Evolutionary conservation across 495 filamentous ascomycete genomes (phyloP), one percentile per base, ranked within the genome.

Genomic region (Amorphotheca resinae): DNA sequence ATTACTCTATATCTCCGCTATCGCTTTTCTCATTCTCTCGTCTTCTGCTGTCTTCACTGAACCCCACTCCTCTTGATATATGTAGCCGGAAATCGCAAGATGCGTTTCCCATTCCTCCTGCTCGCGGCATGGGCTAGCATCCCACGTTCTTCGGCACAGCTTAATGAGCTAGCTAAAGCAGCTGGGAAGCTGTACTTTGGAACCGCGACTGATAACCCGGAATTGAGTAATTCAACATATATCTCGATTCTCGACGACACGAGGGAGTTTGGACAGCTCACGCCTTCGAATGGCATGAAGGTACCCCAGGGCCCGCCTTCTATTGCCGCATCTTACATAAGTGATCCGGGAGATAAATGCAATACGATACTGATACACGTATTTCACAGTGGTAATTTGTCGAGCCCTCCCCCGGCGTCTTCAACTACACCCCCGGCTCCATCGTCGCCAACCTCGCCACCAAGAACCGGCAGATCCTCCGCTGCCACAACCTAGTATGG

Each of bases 401-500:
- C 33, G 68, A 76, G 46, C 69, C 71, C n/a, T 30, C 42, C 12
- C 35, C 21, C 15, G 64, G 64, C 30, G 47, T 51, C 21, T 82
- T 80, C 61, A 66, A 53, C 35, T 79, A 60, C 50, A 50, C 51
- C 14, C 52, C 53, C 0, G 74, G 70, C 12, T 71, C 77, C 44
- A 61, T 60, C 41, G 60, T 77, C 49, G 60, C 68, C 15, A 51
- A 64, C 38, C 53, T 71, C 22, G 73, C 77, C 2, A 57, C 63
- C 48, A 47, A 39, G n/a, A 74, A 77, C 43, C 64, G 65, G 31
- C 70, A 80, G 58, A 53, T 64, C 15, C 49, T 80, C 31, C 55
- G 74, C 22, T 79, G 74, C 44, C 74, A 80, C 53, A 76, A 68
- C 7, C 58, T 79, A n/a, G 68, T 77, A 3, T 82, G 73, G 76